These are phyloP conservation scores for Arxiozyma bovina DNA, from an alignment of 1,139 yeast species.

Conservation along the genomic window DNA sequence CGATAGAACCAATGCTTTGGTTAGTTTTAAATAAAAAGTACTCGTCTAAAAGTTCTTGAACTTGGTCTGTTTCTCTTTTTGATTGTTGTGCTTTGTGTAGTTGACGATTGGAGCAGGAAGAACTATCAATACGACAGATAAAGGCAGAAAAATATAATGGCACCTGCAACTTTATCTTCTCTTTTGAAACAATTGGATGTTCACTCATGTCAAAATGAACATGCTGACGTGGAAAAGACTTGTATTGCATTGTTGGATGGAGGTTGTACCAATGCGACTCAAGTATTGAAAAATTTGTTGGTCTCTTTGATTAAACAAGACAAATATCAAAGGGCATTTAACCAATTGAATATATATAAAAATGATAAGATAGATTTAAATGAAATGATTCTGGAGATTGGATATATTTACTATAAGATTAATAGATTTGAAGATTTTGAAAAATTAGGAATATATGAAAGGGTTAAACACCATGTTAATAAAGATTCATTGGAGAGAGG, in stretches of 20 bases:
- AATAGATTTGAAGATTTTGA: conserved; percentile 38
- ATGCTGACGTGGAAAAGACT: conserved; percentile 39
- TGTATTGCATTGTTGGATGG: conserved; percentile 36
- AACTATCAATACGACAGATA: not conserved
- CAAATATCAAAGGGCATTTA: conserved; percentile 49
- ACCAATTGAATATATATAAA: conserved; percentile 35
- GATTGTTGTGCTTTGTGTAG: too few relatives aligned
- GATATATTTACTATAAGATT: conserved; percentile 64
- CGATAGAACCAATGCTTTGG: too few relatives aligned
- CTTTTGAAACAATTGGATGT: conserved; percentile 41
- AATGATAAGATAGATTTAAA: conserved; percentile 3
- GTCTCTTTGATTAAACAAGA: conserved; percentile 70
- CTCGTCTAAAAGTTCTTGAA: too few relatives aligned
- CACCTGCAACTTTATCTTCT: conserved; percentile 33
- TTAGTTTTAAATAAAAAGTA: not conserved
- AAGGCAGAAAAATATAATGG: conserved; percentile 12
- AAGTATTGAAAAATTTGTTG: conserved; percentile 44
- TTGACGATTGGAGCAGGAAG: not conserved
- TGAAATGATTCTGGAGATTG: conserved; percentile 40
- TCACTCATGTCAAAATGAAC: conserved; percentile 39
- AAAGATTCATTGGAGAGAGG: conserved; percentile 36
- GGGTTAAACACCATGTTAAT: conserved; percentile 23
- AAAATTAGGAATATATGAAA: conserved; percentile 30
- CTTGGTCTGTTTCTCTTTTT: too few relatives aligned
- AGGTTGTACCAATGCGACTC: conserved; percentile 37